Base-by-base conservation (phyloP, 352 stramenopile species). In the Pythium folliculosum region DNA sequence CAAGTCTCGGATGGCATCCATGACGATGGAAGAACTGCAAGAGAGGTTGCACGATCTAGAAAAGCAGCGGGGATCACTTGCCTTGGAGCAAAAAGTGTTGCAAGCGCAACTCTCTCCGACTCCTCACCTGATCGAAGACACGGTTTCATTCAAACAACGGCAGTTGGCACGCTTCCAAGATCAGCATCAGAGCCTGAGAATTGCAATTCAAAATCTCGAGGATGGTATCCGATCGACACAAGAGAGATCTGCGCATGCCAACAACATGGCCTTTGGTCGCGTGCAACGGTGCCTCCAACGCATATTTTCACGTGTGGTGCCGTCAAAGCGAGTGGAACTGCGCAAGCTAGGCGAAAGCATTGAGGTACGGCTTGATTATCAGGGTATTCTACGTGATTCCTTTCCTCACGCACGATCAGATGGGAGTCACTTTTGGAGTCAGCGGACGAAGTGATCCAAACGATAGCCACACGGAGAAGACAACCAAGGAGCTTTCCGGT, bases 401-500 rank as follows among this genome's bases (percentile, higher is more conserved):
- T 21, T 32, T 2, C 43, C 30, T 45, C 32, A 43, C 13, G 32
- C 49, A 13, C 2, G n/a, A 10, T 13, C 23, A 77, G 67, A 44
- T 32, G 40, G 63, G 59, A 19, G 59, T 65, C 35, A 67, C 9
- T 22, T 71, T 73, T 51, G 43, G 62, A 30, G 40, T 72, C 13
- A 49, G 12, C 8, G 43, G 48, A 30, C 30, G 22, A 1, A 43
- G 43, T 12, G 47, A 45, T 32, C 23, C 40, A 23, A 52, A 21
- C 3, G 45, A 54, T 23, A n/a, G 10, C 17, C 5, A 14, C 8
- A n/a, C 30, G 10, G 37, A 45, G 1, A 62, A 71, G 44, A 14
- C 60, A 16, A 71, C 66, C 4, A 74, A 69, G 14, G 72, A 79
- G 53, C 59, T 82, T 0, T 82, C 76, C 10, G 76, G 76, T 30